Percentiles rank a stretch among this genome's conserved stretches.
Conservation (phyloP, 345 rosid species). For the Ricinus communis region DNA sequence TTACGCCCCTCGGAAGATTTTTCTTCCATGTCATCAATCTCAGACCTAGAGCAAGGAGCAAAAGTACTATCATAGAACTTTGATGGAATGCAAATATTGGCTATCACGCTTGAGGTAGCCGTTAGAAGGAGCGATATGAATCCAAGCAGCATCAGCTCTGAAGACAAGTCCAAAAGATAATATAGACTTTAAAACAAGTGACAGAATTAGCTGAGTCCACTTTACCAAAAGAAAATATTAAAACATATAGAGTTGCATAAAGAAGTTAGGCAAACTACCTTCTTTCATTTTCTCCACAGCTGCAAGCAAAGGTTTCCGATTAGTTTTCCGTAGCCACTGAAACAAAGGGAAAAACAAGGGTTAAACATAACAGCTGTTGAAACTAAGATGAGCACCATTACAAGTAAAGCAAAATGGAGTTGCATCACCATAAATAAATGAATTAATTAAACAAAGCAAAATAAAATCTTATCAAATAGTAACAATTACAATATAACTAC, state of each 20-base stretch:
- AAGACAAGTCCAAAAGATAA: slow-evolving; percentile 19
- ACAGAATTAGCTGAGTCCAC: not conserved
- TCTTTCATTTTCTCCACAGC: slow-evolving; percentile 97
- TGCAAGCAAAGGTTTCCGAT: slow-evolving; percentile 74
- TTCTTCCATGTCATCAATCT: slow-evolving; percentile 51
- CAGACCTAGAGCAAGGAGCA: slow-evolving; percentile 71
- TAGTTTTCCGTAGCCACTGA: slow-evolving; percentile 81
- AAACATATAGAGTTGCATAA: not conserved
- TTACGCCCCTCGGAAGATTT: slow-evolving; percentile 51
- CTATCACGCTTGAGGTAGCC: slow-evolving; percentile 76
- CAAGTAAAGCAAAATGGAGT: not conserved
- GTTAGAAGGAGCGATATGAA: slow-evolving; percentile 92
- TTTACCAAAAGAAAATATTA: too few relatives aligned
- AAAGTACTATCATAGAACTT: slow-evolving; percentile 72
- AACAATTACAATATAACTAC: not conserved
- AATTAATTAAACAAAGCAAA: not conserved
- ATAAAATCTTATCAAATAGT: not conserved
- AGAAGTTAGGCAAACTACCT: slow-evolving; percentile 43
- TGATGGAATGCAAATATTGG: slow-evolving; percentile 83
- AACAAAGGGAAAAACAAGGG: slow-evolving; percentile 19
- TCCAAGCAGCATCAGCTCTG: slow-evolving; percentile 98
- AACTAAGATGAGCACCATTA: not conserved
- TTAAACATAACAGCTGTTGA: not conserved
- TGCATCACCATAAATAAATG: not conserved
- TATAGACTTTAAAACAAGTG: slow-evolving; percentile 15